Conservation (phyloP, 208 protist species). For the Trypanosomatidae sp. region DNA sequence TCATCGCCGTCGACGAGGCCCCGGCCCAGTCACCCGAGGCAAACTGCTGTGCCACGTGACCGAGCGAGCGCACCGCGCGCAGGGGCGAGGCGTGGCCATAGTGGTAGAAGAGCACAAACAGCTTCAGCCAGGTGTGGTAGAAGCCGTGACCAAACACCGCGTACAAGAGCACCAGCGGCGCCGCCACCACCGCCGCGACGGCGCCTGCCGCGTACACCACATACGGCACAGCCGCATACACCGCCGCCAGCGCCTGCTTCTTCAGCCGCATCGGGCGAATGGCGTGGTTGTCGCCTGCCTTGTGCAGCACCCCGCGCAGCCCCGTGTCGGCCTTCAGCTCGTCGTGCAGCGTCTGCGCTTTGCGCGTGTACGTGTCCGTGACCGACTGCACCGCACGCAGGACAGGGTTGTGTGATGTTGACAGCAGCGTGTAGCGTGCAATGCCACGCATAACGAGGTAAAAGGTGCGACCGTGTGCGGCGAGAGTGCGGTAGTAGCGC, state of each 20-base stretch:
- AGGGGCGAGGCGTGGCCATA: slow-evolving; percentile 22
- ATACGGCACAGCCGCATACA: slow-evolving; percentile 19
- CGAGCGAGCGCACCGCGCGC: slow-evolving; percentile 10
- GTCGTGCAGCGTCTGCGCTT: slow-evolving; percentile 8
- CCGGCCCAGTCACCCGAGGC: slow-evolving; percentile 12
- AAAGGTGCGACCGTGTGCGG: slow-evolving; percentile 8
- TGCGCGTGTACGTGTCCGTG: slow-evolving; percentile 4
- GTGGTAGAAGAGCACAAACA: slow-evolving; percentile 50
- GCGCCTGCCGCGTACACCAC: slow-evolving; percentile 7
- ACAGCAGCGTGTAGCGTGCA: slow-evolving; percentile 8
- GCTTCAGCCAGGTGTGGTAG: slow-evolving; percentile 41
- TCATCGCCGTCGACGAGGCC: slow-evolving; percentile 4
- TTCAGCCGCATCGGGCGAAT: slow-evolving; percentile 5
- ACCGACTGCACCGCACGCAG: background rate
- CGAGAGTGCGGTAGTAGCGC: slow-evolving; percentile 9
- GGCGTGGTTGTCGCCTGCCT: slow-evolving; percentile 1
- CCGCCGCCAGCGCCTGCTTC: slow-evolving; percentile 5
- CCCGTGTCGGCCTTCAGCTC: slow-evolving; percentile 3
- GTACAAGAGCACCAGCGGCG: slow-evolving; percentile 17
- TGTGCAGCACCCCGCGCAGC: background rate
- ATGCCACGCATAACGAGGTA: slow-evolving; percentile 11
- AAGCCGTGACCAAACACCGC: slow-evolving; percentile 22
- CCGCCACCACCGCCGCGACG: slow-evolving; percentile 12
- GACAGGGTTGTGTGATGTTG: slow-evolving; percentile 11
- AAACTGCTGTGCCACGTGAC: slow-evolving; percentile 6